phyloP scores from a whole-genome alignment of 495 filamentous ascomycete species.

The Aspergillus kassunensis region DNA sequence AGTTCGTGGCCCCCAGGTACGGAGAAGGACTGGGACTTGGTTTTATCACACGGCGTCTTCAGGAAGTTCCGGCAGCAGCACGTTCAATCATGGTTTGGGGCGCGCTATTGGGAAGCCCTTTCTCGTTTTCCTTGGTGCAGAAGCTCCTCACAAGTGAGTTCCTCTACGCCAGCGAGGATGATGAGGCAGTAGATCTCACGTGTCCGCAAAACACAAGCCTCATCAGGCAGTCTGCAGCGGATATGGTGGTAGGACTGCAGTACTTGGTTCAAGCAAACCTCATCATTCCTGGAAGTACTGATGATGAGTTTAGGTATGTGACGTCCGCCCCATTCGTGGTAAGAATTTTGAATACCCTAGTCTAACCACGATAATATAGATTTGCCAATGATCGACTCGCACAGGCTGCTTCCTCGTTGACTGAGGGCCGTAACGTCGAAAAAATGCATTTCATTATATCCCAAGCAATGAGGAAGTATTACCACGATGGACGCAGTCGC shows the following conservation, averaged over 20 bases:
- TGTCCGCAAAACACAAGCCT: constrained; percentile 29
- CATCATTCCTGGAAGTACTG: constrained; percentile 67
- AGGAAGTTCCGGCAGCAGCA: constrained; percentile 67
- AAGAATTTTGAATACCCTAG: neutral
- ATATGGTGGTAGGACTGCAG: constrained; percentile 72
- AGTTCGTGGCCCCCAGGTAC: constrained; percentile 72
- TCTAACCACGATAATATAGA: constrained; percentile 27
- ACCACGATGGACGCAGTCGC: constrained; percentile 52
- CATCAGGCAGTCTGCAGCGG: constrained; percentile 38
- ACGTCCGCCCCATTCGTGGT: neutral
- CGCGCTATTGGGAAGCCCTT: constrained; percentile 69
- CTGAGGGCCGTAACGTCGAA: constrained; percentile 59
- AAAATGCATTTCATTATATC: constrained; percentile 89
- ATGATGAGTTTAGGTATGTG: constrained; percentile 61
- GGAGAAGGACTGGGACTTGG: constrained; percentile 74
- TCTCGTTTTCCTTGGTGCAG: constrained; percentile 78
- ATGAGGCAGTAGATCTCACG: constrained; percentile 31
- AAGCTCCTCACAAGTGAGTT: constrained; percentile 68
- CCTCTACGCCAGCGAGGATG: constrained; percentile 44
- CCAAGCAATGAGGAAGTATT: constrained; percentile 69
- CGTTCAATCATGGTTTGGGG: constrained; percentile 84
- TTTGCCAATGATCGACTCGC: constrained; percentile 84
- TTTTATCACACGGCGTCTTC: constrained; percentile 71
- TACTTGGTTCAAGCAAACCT: constrained; percentile 72
- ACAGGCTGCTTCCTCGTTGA: constrained; percentile 65